A percentile compares a stretch with the other conserved stretches of the same genome.
Conservation (phyloP, 1,139 yeast species). For the Candida tropicalis region DNA sequence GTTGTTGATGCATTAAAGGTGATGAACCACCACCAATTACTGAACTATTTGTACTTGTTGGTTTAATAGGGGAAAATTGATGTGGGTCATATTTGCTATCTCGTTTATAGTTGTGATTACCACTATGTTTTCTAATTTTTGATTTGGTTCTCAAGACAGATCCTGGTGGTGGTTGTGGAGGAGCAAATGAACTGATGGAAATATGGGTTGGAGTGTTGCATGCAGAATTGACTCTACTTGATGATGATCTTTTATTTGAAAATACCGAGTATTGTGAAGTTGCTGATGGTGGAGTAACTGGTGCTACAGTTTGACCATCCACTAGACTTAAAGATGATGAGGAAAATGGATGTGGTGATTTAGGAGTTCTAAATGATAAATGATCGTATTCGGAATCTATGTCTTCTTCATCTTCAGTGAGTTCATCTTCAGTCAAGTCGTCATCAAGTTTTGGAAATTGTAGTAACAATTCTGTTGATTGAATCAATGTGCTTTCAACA, state of each 20-base stretch:
- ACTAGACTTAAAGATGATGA: slow-evolving; percentile 29
- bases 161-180: slow-evolving; percentile 15
- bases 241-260: slow-evolving; percentile 28
- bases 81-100: slow-evolving; percentile 7
- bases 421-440: slow-evolving; percentile 11
- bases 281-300: slow-evolving; percentile 47
- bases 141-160: slow-evolving; percentile 15
- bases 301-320: slow-evolving; percentile 22
- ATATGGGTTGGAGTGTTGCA: slow-evolving; percentile 34
- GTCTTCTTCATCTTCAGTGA: slow-evolving; percentile 14
- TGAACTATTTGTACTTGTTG: slow-evolving; percentile 10
- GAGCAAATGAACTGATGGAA: slow-evolving; percentile 13
- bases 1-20: slow-evolving; percentile 14
- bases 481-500: slow-evolving; percentile 22
- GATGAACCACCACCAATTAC: slow-evolving; percentile 10
- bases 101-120: slow-evolving; percentile 3
- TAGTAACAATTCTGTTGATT: slow-evolving; percentile 30
- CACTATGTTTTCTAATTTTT: slow-evolving; percentile 14
- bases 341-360: slow-evolving; percentile 26
- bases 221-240: slow-evolving; percentile 19
- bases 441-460: slow-evolving; percentile 26
- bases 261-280: slow-evolving; percentile 44
- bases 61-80: slow-evolving; percentile 16
- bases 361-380: slow-evolving; percentile 27
- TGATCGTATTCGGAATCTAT: slow-evolving; percentile 22